These are phyloP conservation scores for Cercophora samala DNA, from an alignment of 495 filamentous ascomycete species.

Conservation along the genomic window DNA sequence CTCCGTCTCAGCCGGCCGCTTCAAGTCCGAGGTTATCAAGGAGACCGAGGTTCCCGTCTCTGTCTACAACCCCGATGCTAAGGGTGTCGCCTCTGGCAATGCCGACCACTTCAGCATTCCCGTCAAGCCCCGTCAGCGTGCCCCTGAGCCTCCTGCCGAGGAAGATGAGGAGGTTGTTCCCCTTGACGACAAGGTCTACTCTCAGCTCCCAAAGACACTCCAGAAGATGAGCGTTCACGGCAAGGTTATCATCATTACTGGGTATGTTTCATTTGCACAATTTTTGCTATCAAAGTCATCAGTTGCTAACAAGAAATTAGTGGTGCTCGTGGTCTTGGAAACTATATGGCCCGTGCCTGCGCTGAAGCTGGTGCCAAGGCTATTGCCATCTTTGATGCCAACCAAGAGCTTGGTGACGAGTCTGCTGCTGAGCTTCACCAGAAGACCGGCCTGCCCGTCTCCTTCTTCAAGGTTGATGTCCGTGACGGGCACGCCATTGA, in stretches of 20 bases:
- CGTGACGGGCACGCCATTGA: slow-evolving; percentile 62
- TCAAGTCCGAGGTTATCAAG: slow-evolving; percentile 47
- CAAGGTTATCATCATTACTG: slow-evolving; percentile 70
- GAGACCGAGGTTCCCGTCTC: slow-evolving; percentile 51
- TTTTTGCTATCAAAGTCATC: neutral
- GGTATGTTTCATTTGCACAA: slow-evolving; percentile 46
- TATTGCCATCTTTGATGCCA: slow-evolving; percentile 70
- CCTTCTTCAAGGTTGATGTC: slow-evolving; percentile 75
- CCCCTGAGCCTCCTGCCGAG: slow-evolving; percentile 30
- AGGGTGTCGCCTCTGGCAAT: slow-evolving; percentile 42
- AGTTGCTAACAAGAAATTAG: slow-evolving; percentile 41
- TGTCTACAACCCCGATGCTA: slow-evolving; percentile 44
- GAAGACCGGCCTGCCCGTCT: slow-evolving; percentile 64
- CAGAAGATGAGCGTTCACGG: slow-evolving; percentile 61
- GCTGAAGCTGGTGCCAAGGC: slow-evolving; percentile 70
- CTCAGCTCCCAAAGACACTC: slow-evolving; percentile 55
- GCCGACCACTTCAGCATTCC: slow-evolving; percentile 74
- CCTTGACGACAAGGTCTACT: slow-evolving; percentile 43
- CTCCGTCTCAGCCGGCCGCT: slow-evolving; percentile 35
- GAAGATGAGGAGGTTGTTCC: slow-evolving; percentile 39
- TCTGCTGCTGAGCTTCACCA: slow-evolving; percentile 62
- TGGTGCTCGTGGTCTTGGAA: slow-evolving; percentile 72
- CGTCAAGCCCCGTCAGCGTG: slow-evolving; percentile 56
- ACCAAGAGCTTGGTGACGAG: slow-evolving; percentile 67
- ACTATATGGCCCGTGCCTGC: slow-evolving; percentile 71